These are phyloP conservation scores for Byssochlamys sp. DNA, from an alignment of 2,329 filamentous ascomycete genomes.

Conservation along the genomic window DNA sequence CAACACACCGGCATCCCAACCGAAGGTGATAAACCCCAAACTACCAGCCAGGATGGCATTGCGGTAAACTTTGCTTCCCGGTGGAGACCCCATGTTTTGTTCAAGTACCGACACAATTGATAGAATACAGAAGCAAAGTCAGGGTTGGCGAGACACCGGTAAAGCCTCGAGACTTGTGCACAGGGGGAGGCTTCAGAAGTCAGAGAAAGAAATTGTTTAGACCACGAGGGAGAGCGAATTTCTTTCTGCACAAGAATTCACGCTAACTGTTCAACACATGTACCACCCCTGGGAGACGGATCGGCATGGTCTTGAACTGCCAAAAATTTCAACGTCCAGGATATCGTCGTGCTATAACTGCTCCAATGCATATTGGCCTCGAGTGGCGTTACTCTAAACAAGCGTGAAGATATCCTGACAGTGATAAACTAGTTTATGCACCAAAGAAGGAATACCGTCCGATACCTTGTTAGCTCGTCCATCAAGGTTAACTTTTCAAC, in stretches of 20 bases:
- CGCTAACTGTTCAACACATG: not conserved
- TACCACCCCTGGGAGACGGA: not conserved
- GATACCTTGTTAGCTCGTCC: not conserved
- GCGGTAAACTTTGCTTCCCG: not conserved
- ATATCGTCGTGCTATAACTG: not conserved
- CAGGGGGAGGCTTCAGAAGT: not conserved
- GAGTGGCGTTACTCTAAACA: not conserved
- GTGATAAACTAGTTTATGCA: not conserved
- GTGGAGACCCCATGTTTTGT: not conserved
- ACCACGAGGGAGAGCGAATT: not conserved
- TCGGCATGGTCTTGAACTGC: not conserved
- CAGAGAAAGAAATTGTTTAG: not conserved
- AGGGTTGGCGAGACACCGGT: not conserved
- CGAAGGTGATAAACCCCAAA: constrained; percentile 26
- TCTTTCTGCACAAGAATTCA: not conserved
- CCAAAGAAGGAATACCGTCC: not conserved
- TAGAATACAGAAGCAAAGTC: not conserved
- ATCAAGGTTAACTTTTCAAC: not conserved
- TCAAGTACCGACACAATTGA: not conserved
- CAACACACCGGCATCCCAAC: constrained; percentile 27
- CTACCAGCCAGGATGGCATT: constrained; percentile 2
- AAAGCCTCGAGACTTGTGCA: not conserved
- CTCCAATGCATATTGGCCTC: not conserved
- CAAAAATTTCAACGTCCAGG: not conserved
- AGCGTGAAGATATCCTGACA: not conserved